Base-by-base conservation (phyloP, 352 stramenopile species). In the Globisporangium iwayamae region DNA sequence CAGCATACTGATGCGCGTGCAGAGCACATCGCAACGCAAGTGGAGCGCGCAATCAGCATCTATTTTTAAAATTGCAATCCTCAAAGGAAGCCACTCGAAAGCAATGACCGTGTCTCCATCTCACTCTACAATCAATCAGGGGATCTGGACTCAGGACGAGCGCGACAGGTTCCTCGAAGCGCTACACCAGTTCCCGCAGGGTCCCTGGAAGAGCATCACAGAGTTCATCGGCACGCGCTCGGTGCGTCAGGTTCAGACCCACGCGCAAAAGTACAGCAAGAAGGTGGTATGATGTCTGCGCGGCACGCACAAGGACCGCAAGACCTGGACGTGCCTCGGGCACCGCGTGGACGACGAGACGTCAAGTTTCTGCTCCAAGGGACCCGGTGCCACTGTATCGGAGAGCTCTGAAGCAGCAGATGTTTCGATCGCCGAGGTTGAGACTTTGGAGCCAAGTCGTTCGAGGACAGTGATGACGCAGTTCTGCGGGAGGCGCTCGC, bases 201-300 rank as follows among this genome's bases (percentile, higher is more conserved):
- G 77, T 2, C 77, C 79, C 1, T 89, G 79, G 77, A 65, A 51
- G 8, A 62, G 9, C 56, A 83, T 87, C 63, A 67, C 79, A 22
- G 68, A 72, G 16, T 52, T 65, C 32, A 67, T 89, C 9, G 73
- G 70, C 38, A 82, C 79, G 45, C 65, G 83, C 25, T 87, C 76
- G 22, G 22, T 25, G 22, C 22, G 22, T 25, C 22, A 25, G 22
- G 22, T 25, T 25, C 22, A 25, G 22, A 89, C 75, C 10, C 69
- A 83, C 61, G 76, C 76, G 20, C 72, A 85, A 55, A 82, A 28
- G 48, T 65, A 90, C 67, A 81, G 86, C 60, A 78, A 91, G 54
- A 91, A 91, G 69, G 81, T 90, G 59, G 71, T 80, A 62, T 75
- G 83, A 1, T 68, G 78, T n/a, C 65, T 89, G 60, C 79, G 77